A percentile compares a stretch with the other conserved stretches of the same genome.
Conservation (phyloP, 2,329 filamentous ascomycete genomes). For the Sporothrix pseudoabietina region DNA sequence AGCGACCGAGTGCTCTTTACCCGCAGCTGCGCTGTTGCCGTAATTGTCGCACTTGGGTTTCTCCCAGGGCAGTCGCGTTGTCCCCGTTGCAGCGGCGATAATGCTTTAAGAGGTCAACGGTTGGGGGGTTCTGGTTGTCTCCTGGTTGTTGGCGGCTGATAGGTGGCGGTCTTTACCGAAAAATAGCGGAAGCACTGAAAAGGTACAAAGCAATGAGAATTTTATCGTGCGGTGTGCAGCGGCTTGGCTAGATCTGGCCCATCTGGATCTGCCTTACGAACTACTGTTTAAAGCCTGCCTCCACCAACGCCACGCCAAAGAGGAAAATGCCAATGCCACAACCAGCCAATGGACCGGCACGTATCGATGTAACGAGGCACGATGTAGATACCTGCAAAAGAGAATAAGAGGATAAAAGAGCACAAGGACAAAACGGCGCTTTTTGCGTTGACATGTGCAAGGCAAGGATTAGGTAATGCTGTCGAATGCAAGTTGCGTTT, state of each 20-base stretch:
- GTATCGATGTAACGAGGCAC: neutral
- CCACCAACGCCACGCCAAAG: neutral
- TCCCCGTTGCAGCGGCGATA: neutral
- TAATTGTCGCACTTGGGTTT: no score
- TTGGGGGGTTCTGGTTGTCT: neutral
- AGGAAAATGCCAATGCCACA: neutral
- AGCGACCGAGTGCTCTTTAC: neutral
- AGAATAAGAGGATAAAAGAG: no score
- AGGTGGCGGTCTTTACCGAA: constrained; percentile 14
- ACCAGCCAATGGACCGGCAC: neutral
- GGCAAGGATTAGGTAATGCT: neutral
- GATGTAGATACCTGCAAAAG: no score
- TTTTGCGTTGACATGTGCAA: neutral
- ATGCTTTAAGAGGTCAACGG: neutral
- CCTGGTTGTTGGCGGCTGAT: neutral
- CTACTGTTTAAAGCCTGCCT: neutral
- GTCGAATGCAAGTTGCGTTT: no score
- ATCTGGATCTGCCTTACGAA: neutral
- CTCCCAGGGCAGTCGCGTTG: neutral
- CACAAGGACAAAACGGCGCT: neutral
- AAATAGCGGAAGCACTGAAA: constrained; percentile 6
- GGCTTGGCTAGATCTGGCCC: neutral
- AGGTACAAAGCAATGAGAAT: neutral
- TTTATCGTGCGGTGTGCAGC: neutral
- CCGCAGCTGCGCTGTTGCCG: neutral